Evolutionary conservation across 2,329 filamentous ascomycete species (phyloP).

Genomic region (Ciborinia camelliae): DNA sequence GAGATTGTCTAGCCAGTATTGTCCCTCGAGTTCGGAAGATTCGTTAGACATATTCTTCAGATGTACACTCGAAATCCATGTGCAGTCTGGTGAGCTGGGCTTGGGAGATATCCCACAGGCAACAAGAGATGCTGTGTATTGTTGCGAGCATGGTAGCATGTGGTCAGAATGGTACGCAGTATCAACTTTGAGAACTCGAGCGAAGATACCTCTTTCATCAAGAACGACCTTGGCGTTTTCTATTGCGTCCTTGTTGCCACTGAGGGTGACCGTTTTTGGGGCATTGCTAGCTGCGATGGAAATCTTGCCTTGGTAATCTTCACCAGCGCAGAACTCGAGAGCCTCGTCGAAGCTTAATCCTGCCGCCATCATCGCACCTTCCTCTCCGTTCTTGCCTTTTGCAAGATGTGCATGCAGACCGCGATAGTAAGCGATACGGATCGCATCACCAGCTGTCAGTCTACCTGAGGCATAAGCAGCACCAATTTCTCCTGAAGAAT

Average conservation of each 20-base stretch:
- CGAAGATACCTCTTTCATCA: constrained; percentile 23
- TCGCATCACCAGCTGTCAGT: constrained; percentile 36
- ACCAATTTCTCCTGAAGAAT: constrained; percentile 48
- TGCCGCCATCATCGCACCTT: constrained; percentile 50
- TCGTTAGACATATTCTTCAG: constrained; percentile 24
- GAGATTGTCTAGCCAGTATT: constrained; percentile 48
- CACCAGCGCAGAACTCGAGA: constrained; percentile 18
- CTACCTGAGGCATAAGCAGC: constrained; percentile 44
- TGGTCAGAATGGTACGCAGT: constrained; percentile 31
- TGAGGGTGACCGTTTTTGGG: constrained; percentile 30
- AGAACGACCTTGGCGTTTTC: constrained; percentile 17
- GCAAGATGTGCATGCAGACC: constrained; percentile 30
- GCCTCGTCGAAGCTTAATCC: constrained; percentile 34
- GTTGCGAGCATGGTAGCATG: constrained; percentile 26
- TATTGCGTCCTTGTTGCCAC: constrained; percentile 29
- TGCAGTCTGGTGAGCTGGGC: not conserved
- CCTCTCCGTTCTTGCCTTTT: constrained; percentile 19
- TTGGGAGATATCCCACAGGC: constrained; percentile 32
- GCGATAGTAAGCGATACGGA: constrained; percentile 46
- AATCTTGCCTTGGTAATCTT: constrained; percentile 19
- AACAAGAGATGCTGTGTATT: constrained; percentile 20
- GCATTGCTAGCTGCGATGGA: constrained; percentile 36
- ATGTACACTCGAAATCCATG: constrained; percentile 42
- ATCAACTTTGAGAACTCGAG: constrained; percentile 26
- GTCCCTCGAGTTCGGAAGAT: constrained; percentile 27